These are phyloP conservation scores for Blastomyces gilchristii DNA, from an alignment of 2,329 filamentous ascomycete genomes.

Conservation along the genomic window DNA sequence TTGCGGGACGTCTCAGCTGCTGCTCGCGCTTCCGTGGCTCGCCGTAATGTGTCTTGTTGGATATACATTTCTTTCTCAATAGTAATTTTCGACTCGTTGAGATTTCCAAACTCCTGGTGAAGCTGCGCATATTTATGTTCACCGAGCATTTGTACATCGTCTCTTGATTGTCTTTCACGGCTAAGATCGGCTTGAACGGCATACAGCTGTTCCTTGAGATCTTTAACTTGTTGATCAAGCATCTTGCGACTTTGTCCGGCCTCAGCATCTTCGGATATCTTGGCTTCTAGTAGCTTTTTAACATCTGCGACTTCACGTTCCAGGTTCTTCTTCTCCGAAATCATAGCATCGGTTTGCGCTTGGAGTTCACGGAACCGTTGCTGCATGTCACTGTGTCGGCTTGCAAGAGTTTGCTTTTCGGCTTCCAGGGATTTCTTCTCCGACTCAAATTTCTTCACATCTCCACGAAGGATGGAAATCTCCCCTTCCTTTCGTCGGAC, in stretches of 20 bases:
- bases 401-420: constrained; percentile 59
- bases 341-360: constrained; percentile 78
- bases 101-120: constrained; percentile 70
- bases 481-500: constrained; percentile 92
- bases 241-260: constrained; percentile 70
- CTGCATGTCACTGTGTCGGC: constrained; percentile 70
- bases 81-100: constrained; percentile 91
- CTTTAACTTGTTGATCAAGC: constrained; percentile 75
- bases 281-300: constrained; percentile 73
- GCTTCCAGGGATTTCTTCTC: constrained; percentile 70
- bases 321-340: constrained; percentile 70
- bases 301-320: constrained; percentile 84
- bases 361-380: constrained; percentile 71
- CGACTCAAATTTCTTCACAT: constrained; percentile 71
- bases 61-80: constrained; percentile 97
- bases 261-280: constrained; percentile 81
- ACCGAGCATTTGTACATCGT: constrained; percentile 81
- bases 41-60: constrained; percentile 81
- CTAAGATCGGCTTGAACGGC: constrained; percentile 80
- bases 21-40: constrained; percentile 70
- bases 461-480: constrained; percentile 68
- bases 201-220: constrained; percentile 77
- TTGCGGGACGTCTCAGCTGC: constrained; percentile 80
- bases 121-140: constrained; percentile 79
- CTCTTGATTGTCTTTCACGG: constrained; percentile 81